Percentiles rank a stretch among this genome's conserved stretches.
Conservation (phyloP, 2,329 filamentous ascomycete genomes). For the Xylaria sp. region DNA sequence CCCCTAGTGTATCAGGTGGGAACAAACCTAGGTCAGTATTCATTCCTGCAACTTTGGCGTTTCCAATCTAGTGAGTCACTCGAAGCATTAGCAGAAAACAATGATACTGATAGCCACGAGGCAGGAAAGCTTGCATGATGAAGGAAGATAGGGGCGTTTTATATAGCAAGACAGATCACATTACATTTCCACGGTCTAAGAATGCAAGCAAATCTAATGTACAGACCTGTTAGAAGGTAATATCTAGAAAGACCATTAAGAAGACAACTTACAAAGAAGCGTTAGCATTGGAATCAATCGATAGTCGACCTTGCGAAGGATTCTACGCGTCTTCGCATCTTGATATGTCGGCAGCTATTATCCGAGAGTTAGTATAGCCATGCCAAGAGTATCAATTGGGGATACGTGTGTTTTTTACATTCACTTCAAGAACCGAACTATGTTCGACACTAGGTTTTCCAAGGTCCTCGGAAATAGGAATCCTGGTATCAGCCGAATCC, state of each 20-base stretch:
- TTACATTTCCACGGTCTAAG: conserved; percentile 5
- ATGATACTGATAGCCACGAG: background rate
- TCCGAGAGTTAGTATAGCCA: background rate
- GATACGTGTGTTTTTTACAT: background rate
- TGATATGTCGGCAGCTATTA: background rate
- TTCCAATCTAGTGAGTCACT: background rate
- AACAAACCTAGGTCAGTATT: conserved; percentile 2
- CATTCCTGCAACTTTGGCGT: conserved; percentile 7
- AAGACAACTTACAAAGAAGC: background rate
- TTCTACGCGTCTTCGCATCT: conserved; percentile 4
- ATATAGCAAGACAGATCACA: background rate
- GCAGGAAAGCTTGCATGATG: background rate
- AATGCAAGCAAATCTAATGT: conserved; percentile 4
- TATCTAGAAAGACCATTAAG: background rate
- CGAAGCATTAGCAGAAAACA: background rate
- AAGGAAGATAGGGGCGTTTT: background rate
- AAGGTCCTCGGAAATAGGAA: background rate
- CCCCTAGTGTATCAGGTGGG: too few relatives aligned
- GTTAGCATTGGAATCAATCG: background rate
- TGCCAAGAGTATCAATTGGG: background rate
- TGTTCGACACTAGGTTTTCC: background rate
- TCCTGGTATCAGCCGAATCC: background rate
- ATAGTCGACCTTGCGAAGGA: conserved; percentile 4
- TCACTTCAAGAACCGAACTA: background rate
- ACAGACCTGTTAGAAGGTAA: background rate